These are phyloP conservation scores for Suhomyces tanzawaensis DNA, from an alignment of 805 yeast species.

Conservation along the genomic window DNA sequence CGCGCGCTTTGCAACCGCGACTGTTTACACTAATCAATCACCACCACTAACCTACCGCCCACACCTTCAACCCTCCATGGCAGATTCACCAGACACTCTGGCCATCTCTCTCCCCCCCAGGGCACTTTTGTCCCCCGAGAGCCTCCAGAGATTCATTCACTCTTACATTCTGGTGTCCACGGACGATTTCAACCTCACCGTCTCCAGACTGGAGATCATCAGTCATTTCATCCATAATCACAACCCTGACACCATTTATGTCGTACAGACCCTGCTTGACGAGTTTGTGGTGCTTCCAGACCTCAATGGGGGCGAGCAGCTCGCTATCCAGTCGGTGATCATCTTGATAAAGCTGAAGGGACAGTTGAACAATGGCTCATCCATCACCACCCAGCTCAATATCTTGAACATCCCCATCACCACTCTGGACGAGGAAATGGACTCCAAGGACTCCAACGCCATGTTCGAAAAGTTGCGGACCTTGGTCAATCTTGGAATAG, in stretches of 20 bases:
- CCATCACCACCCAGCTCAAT: conserved; percentile 33
- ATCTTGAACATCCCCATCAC: conserved; percentile 32
- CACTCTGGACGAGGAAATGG: conserved; percentile 3
- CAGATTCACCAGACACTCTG: background rate
- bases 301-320: conserved; percentile 3
- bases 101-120: background rate
- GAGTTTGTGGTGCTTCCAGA: conserved; percentile 11
- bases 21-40: no score
- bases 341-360: conserved; percentile 47
- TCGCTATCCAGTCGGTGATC: conserved; percentile 20
- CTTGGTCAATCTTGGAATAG: conserved; percentile 60
- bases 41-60: background rate
- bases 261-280: conserved; percentile 11
- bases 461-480: conserved; percentile 55
- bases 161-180: conserved; percentile 8
- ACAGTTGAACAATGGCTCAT: conserved; percentile 13
- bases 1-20: background rate
- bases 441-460: conserved; percentile 13
- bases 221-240: conserved; percentile 18
- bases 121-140: conserved; percentile 3
- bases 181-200: conserved; percentile 2
- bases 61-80: background rate
- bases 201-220: conserved; percentile 9
- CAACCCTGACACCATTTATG: conserved; percentile 20
- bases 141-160: conserved; percentile 10